phyloP scores from a whole-genome alignment of 306 rosid genomes.

The Quercus wislizeni region DNA sequence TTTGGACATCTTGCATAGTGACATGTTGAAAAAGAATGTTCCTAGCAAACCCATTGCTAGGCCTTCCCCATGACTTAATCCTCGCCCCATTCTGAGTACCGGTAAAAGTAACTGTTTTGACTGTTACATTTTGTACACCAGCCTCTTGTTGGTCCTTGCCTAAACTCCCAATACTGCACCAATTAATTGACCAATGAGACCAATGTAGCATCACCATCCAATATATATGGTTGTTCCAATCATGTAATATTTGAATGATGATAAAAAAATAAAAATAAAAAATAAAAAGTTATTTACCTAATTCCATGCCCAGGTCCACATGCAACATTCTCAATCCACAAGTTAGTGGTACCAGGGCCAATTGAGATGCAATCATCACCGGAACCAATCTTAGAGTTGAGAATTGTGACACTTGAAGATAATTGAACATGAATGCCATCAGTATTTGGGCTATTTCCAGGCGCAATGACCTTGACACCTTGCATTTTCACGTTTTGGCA shows the following conservation, averaged over 20 bases:
- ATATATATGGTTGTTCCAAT: background rate
- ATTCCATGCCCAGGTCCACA: conserved; percentile 76
- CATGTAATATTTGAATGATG: background rate
- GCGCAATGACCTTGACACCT: conserved; percentile 31
- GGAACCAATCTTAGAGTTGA: conserved; percentile 32
- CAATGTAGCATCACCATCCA: background rate
- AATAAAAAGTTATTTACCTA: conserved; percentile 23
- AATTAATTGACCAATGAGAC: background rate
- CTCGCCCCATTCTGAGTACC: conserved; percentile 46
- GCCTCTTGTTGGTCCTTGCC: conserved; percentile 33
- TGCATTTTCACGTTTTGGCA: conserved; percentile 39
- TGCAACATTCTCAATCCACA: conserved; percentile 56
- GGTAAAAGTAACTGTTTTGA: conserved; percentile 28
- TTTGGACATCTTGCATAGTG: conserved; percentile 36
- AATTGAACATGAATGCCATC: conserved; percentile 61
- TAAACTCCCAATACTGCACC: conserved; percentile 53
- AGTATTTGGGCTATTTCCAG: conserved; percentile 53
- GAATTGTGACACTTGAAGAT: conserved; percentile 46
- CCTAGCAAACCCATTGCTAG: conserved; percentile 49
- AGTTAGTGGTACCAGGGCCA: conserved; percentile 54
- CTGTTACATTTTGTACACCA: conserved; percentile 60
- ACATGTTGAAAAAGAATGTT: conserved; percentile 37
- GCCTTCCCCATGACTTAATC: conserved; percentile 59
- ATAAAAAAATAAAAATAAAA: background rate
- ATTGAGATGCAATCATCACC: conserved; percentile 71